Evolutionary conservation across 169 alveolate genomes (phyloP), one percentile per base, ranked within the genome.

Genomic region (Cryptosporidium ubiquitum): DNA sequence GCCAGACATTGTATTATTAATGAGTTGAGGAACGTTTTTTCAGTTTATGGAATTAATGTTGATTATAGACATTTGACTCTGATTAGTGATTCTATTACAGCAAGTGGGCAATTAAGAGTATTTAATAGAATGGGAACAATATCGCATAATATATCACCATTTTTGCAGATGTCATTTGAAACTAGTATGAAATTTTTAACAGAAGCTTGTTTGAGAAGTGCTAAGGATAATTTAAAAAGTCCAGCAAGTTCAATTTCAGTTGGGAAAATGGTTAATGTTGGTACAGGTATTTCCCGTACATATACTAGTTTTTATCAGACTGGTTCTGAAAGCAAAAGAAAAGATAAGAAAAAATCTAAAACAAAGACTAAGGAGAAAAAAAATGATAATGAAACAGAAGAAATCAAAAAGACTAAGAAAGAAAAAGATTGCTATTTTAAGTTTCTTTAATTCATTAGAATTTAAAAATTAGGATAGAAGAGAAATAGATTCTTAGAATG

Each of bases 21-120:
- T 49, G 99, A 98, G 94, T 94, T 98, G 6, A 93, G 95, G 55
- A 94, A 94, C 74, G 99, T 98, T 20, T 98, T 98, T 93, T 94
- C 96, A 40, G 98, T 96, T 47, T 98, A 98, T 95, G 99, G 99
- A 16, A 98, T 98, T 74, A 93, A 94, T 40, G 99, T 98, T 35
- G 97, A 98, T 94, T 96, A 94, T 84, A 93, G 99, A 57, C 99
- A 98, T 85, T 93, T 98, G 91, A 94, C 98, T 44, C 93, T 98
- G 85, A 96, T 98, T 47, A 98, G 99, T 69, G 99, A 98, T 92
- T 97, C 95, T 91, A 97, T 98, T 96, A 98, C 99, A 3, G 96
- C 95, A 85, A 94, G 96, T 73, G 99, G 99, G 31, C 92, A 91
- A 69, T 94, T 95, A 70, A 85, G 96, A 40, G 96, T 97, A 23